Evolutionary conservation across 345 rosid species (phyloP).

Genomic region (Toxicodendron radicans): DNA sequence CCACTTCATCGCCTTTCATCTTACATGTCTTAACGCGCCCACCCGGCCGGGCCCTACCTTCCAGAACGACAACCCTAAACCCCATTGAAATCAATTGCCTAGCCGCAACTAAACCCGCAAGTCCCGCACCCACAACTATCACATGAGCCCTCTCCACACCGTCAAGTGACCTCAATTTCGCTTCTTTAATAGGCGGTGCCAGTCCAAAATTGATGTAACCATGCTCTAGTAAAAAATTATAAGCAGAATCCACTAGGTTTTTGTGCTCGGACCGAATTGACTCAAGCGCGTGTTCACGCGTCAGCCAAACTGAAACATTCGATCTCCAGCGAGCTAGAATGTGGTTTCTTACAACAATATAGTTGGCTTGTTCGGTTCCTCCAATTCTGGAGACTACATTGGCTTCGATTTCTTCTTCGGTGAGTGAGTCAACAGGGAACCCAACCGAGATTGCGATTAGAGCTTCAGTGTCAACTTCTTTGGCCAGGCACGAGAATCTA

Average conservation of each 20-base stretch:
- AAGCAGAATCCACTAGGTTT: slow-evolving; percentile 65
- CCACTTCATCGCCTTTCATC: slow-evolving; percentile 76
- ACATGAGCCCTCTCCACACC: slow-evolving; percentile 68
- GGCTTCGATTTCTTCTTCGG: slow-evolving; percentile 96
- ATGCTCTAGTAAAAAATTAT: slow-evolving; percentile 69
- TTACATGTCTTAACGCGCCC: slow-evolving; percentile 85
- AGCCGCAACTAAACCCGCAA: slow-evolving; percentile 86
- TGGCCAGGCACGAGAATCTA: slow-evolving; percentile 46
- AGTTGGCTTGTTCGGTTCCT: slow-evolving; percentile 74
- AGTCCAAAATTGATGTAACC: slow-evolving; percentile 90
- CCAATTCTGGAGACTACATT: slow-evolving; percentile 71
- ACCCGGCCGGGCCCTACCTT: slow-evolving; percentile 81
- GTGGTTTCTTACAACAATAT: slow-evolving; percentile 83
- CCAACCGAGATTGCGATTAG: slow-evolving; percentile 83
- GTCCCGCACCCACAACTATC: slow-evolving; percentile 83
- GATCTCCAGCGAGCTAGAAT: slow-evolving; percentile 85
- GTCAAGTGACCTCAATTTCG: slow-evolving; percentile 50
- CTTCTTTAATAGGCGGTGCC: slow-evolving; percentile 67
- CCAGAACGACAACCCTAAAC: slow-evolving; percentile 85
- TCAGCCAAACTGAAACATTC: slow-evolving; percentile 74
- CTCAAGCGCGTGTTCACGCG: slow-evolving; percentile 72
- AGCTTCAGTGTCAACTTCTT: slow-evolving; percentile 82
- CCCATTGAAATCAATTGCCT: slow-evolving; percentile 82
- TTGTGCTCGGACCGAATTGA: slow-evolving; percentile 74
- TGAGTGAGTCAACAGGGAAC: slow-evolving; percentile 84